phyloP scores from a whole-genome alignment of 176 grass and related monocot species.

The Aegilops bicornis region DNA sequence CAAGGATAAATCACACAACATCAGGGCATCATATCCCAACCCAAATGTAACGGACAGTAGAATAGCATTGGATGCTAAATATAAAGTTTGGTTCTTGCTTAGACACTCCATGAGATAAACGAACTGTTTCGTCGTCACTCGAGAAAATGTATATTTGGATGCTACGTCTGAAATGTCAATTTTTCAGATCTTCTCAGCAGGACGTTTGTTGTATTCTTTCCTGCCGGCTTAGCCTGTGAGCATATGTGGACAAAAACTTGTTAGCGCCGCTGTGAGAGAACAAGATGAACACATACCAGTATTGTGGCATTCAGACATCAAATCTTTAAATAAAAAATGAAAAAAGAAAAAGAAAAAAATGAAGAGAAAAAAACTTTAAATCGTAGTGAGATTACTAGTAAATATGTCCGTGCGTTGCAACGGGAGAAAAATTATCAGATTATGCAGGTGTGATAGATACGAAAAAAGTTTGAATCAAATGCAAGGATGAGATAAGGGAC shows the following conservation, averaged over 20 bases:
- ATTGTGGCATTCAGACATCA: background rate
- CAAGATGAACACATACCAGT: background rate
- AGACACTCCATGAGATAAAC: background rate
- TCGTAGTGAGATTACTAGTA: too few relatives aligned
- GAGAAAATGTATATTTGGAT: background rate
- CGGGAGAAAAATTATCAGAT: too few relatives aligned
- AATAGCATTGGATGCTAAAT: background rate
- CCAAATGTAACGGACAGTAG: too few relatives aligned
- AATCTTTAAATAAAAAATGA: too few relatives aligned
- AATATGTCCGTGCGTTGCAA: too few relatives aligned
- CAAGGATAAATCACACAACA: background rate
- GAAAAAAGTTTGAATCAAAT: too few relatives aligned
- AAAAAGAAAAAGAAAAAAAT: too few relatives aligned
- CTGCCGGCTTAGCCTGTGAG: background rate
- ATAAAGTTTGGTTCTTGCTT: background rate
- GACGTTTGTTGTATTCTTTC: background rate
- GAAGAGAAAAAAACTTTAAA: too few relatives aligned
- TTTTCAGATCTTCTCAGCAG: background rate
- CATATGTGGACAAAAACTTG: background rate
- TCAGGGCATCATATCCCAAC: background rate
- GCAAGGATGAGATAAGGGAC: too few relatives aligned
- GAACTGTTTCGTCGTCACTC: background rate
- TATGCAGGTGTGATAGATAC: too few relatives aligned
- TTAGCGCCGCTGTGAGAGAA: background rate
- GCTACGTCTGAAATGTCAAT: background rate